Base-by-base conservation (phyloP, 176 grass and related monocot species). In the Musa acuminata region DNA sequence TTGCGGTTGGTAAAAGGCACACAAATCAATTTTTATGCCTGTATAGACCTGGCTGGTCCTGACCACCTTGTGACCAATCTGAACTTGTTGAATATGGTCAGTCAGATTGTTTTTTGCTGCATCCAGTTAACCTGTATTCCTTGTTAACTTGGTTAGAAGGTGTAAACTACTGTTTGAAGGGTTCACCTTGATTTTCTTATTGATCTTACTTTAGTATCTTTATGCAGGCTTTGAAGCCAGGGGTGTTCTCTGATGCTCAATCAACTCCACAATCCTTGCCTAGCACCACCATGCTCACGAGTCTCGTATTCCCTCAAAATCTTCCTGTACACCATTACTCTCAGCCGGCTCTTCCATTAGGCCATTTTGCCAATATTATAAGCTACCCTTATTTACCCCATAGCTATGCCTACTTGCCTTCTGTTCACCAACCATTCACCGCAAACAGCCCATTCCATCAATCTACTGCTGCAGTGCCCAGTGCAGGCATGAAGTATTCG, bases 281-380 rank as follows among this genome's bases (percentile, higher is more conserved):
- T 19, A 87, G 79, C 82, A 81, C 86, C 2, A 91, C 79, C 63
- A 72, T 87, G 75, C 86, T 73, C 0, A 74, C 84, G 0, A 87
- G 79, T 8, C 80, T 84, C 72, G 82, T 80, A 76, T 88, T 91
- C 2, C 88, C 88, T 67, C 96, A 99, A 84, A 88, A 88, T 83
- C 62, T 94, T 78, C 76, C 89, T 72, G 84, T 87, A 26, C 95
- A 98, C 85, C 91, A 90, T 82, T 99, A 95, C 77, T 79, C 96
- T 78, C 96, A 99, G 80, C 96, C 88, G 53, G 87, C 96, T 51
- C 77, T 94, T 79, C 88, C 95, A 43, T 72, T 98, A 1, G 67
- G 82, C 11, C 90, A 85, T 73, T 99, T 89, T 64, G 58, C 88
- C 63, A 99, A 91, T 83, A 85, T 99, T 69, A 87, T 99, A 78